A percentile compares a stretch with the other conserved stretches of the same genome.
phyloP scores from a whole-genome alignment of 805 yeast species.

The Diddensiella santjacobensis region DNA sequence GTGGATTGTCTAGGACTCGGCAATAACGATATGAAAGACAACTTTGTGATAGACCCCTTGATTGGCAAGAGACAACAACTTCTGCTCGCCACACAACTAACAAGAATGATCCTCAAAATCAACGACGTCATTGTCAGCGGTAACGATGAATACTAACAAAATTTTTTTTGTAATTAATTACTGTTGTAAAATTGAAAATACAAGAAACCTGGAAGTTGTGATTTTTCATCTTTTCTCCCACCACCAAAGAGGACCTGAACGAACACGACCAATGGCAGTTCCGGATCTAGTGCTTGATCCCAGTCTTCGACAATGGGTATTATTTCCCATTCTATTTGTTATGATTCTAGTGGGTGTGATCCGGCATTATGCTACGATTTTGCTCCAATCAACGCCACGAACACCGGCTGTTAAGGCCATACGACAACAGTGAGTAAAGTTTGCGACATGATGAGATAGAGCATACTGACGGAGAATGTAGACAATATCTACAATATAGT shows the following conservation, averaged over 20 bases:
- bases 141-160: constrained; percentile 49
- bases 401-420: constrained; percentile 48
- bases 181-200: too few relatives aligned
- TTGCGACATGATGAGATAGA: too few relatives aligned
- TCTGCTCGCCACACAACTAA: constrained; percentile 90
- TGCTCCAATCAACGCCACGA: constrained; percentile 58
- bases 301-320: constrained; percentile 79
- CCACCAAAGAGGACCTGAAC: too few relatives aligned
- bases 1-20: constrained; percentile 92
- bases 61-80: constrained; percentile 97
- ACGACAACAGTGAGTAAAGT: constrained; percentile 48
- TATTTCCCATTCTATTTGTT: constrained; percentile 81
- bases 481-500: constrained; percentile 58
- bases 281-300: constrained; percentile 72
- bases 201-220: background rate
- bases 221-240: background rate
- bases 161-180: background rate
- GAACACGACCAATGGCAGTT: constrained; percentile 22
- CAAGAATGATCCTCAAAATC: constrained; percentile 96
- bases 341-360: constrained; percentile 85
- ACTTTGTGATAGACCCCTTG: constrained; percentile 93
- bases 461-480: constrained; percentile 15
- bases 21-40: constrained; percentile 86
- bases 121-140: constrained; percentile 94
- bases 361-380: constrained; percentile 60